These are phyloP conservation scores for Trypanosoma brucei DNA, from an alignment of 208 protist genomes.

Conservation along the genomic window DNA sequence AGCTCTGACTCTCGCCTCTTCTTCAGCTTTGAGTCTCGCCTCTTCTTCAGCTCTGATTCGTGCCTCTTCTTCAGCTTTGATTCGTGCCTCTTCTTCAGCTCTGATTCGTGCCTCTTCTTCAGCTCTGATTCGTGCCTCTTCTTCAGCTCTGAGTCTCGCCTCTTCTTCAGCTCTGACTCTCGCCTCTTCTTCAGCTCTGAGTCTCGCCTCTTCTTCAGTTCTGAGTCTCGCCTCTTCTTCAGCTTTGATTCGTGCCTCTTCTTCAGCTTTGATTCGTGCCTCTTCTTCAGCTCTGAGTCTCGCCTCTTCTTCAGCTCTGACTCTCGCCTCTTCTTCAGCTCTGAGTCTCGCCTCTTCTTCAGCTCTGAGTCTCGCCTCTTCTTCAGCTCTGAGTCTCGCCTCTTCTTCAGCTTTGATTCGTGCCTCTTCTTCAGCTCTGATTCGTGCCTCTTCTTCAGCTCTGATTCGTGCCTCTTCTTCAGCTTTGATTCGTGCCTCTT, in stretches of 20 bases:
- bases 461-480: constrained; percentile 9
- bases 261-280: constrained; percentile 14
- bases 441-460: neutral
- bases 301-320: constrained; percentile 8
- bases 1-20: neutral
- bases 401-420: constrained; percentile 7
- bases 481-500: neutral
- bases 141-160: neutral
- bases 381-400: constrained; percentile 17
- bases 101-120: neutral
- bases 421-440: neutral
- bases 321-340: constrained; percentile 7
- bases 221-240: constrained; percentile 1
- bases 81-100: neutral
- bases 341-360: neutral
- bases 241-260: constrained; percentile 5
- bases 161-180: neutral
- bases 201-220: no score
- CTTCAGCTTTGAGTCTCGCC: constrained; percentile 1
- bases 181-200: no score
- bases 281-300: constrained; percentile 1
- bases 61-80: constrained; percentile 11
- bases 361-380: constrained; percentile 6
- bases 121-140: constrained; percentile 8
- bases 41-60: constrained; percentile 19